phyloP scores from a whole-genome alignment of 192 early-diverging fungal genomes.

The Chytriomyces confervae region DNA sequence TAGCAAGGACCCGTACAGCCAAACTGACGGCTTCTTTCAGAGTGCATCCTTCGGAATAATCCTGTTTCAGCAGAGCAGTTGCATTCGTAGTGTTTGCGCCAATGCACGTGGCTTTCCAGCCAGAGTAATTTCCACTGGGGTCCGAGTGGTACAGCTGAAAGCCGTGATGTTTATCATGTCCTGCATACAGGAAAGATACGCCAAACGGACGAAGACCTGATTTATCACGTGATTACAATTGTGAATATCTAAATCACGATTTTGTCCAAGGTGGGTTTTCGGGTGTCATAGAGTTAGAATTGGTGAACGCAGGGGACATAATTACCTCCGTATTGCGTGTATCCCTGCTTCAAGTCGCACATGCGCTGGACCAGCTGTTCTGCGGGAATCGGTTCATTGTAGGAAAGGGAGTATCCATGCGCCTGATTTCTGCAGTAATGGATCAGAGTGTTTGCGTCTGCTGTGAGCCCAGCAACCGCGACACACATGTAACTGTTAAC shows the following conservation, averaged over 20 bases:
- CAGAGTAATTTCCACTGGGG: constrained; percentile 98
- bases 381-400: constrained; percentile 90
- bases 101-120: constrained; percentile 99
- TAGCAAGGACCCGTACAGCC: constrained; percentile 91
- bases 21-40: constrained; percentile 88
- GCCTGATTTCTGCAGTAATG: constrained; percentile 85
- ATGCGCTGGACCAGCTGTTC: constrained; percentile 95
- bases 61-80: constrained; percentile 92
- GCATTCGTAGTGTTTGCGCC: constrained; percentile 93
- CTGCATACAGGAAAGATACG: constrained; percentile 97
- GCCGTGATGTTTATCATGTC: constrained; percentile 86
- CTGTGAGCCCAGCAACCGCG: constrained; percentile 95
- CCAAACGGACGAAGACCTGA: constrained; percentile 94
- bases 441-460: constrained; percentile 96
- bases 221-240: too few species aligned
- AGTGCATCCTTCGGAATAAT: constrained; percentile 89
- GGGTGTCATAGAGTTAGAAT: neutral
- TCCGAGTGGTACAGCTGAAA: constrained; percentile 99
- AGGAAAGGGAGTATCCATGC: constrained; percentile 85
- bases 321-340: constrained; percentile 92
- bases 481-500: constrained; percentile 77
- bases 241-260: too few species aligned
- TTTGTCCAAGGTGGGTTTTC: too few species aligned
- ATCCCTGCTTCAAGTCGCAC: constrained; percentile 98
- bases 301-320: neutral